These are phyloP conservation scores for Parsonsia alboflavescens DNA, from an alignment of 257 asterid genomes.

Conservation along the genomic window DNA sequence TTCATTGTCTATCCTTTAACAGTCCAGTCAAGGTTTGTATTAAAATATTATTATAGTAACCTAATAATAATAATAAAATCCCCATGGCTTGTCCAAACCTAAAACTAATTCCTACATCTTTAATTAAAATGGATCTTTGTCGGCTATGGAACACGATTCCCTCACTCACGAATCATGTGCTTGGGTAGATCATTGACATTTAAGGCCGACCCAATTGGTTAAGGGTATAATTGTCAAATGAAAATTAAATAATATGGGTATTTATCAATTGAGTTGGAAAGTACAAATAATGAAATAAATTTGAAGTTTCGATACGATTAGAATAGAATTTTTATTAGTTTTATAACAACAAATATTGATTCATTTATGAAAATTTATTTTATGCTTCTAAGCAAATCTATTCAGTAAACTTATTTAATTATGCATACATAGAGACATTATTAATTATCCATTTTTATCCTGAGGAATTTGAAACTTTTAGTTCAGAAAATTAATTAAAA, in stretches of 20 bases:
- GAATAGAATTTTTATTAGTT: too few species aligned
- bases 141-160: neutral
- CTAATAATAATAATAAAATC: neutral
- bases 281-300: too few species aligned
- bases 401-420: too few species aligned
- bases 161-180: neutral
- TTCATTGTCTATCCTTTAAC: neutral
- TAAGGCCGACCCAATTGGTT: neutral
- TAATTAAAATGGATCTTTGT: neutral
- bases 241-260: neutral
- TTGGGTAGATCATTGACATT: neutral
- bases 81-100: slow-evolving; percentile 2
- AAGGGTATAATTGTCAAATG: neutral
- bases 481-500: too few species aligned
- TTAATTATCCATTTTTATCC: too few species aligned
- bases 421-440: neutral
- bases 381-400: too few species aligned
- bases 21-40: neutral
- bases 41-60: neutral
- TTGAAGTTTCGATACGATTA: too few species aligned
- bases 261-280: too few species aligned
- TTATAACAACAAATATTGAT: too few species aligned
- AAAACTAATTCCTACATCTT: neutral
- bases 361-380: too few species aligned
- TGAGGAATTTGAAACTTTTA: too few species aligned